Evolutionary conservation across 305 asterid species (phyloP).

Genomic region (Petunia hybrid): DNA sequence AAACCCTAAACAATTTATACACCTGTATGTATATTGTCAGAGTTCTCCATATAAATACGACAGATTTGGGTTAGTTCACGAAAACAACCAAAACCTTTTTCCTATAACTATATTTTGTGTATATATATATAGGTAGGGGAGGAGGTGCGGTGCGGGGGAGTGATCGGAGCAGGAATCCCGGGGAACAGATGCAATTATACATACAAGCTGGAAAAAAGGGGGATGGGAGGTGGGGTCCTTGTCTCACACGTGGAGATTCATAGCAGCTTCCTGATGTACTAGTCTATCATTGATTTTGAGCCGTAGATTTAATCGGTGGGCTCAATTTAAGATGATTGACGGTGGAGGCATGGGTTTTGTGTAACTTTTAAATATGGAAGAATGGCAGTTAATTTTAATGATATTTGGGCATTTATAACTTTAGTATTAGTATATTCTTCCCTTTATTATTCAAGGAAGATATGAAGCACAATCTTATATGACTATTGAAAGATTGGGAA

Average conservation of each 20-base stretch:
- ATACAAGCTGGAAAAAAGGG: background rate
- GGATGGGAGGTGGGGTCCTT: background rate
- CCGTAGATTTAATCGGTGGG: background rate
- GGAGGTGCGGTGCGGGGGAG: background rate
- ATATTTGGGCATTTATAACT: background rate
- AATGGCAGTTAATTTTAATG: background rate
- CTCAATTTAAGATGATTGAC: background rate
- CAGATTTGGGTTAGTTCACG: constrained; percentile 1
- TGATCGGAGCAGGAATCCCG: constrained; percentile 23
- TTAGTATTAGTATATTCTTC: no score
- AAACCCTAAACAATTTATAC: constrained; percentile 16
- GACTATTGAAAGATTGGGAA: no score
- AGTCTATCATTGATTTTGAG: background rate
- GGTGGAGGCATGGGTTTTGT: background rate
- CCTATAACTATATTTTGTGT: background rate
- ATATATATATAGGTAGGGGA: background rate
- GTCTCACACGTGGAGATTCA: constrained; percentile 15
- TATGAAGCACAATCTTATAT: no score
- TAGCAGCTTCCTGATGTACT: background rate
- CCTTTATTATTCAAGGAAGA: no score
- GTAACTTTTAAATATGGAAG: background rate
- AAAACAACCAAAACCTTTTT: background rate
- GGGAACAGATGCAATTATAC: background rate
- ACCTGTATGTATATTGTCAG: background rate
- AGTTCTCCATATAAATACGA: background rate